Conservation (phyloP, 139 green algal genomes). For the Chlamydomonas incerta region DNA sequence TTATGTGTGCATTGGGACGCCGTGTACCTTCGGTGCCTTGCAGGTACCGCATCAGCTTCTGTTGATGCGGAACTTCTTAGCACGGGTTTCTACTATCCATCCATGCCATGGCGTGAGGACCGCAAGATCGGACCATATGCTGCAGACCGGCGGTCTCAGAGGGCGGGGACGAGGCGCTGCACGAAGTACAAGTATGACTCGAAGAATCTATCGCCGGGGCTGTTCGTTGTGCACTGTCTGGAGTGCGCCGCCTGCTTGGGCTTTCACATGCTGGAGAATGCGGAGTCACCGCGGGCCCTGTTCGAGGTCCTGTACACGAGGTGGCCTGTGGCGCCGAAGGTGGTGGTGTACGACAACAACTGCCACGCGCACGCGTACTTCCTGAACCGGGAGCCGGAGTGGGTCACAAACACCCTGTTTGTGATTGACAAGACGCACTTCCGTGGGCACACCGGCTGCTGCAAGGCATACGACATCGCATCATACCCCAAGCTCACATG, state of each 20-base stretch:
- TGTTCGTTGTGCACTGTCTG: background rate
- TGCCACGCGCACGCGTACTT: background rate
- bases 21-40: too few species aligned
- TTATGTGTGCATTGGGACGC: too few species aligned
- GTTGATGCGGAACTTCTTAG: background rate
- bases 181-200: conserved; percentile 6
- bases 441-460: background rate
- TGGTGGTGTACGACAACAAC: conserved; percentile 6
- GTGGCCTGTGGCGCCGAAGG: background rate
- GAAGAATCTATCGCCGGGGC: background rate
- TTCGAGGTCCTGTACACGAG: background rate
- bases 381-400: background rate
- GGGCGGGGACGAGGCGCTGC: background rate
- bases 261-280: background rate
- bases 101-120: background rate
- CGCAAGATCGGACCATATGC: background rate
- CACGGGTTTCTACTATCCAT: background rate
- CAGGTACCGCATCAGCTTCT: background rate
- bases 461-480: background rate
- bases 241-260: background rate
- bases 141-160: background rate
- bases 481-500: background rate
- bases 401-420: background rate
- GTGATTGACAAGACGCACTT: background rate
- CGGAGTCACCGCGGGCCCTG: background rate